Evolutionary conservation across 768 basidiomycete species (phyloP).

Genomic region (Porpolomopsis calyptriformis): DNA sequence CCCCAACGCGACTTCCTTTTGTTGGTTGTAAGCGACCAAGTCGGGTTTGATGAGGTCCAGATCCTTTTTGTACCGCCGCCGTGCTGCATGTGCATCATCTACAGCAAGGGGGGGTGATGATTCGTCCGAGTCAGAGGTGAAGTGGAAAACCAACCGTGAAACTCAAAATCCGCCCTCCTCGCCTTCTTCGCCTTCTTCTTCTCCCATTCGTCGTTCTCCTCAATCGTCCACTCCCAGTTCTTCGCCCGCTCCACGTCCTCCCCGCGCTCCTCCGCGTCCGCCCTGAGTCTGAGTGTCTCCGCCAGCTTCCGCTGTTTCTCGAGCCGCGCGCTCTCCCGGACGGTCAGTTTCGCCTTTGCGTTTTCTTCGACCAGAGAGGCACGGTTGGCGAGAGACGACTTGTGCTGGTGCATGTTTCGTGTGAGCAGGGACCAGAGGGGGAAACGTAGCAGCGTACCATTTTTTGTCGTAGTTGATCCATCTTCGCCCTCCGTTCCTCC

Average conservation of each 20-base stretch:
- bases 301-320: constrained; percentile 88
- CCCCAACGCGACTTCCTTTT: constrained; percentile 80
- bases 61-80: constrained; percentile 87
- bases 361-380: constrained; percentile 79
- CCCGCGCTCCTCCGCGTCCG: constrained; percentile 84
- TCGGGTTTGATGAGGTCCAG: constrained; percentile 83
- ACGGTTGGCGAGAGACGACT: constrained; percentile 75
- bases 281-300: constrained; percentile 73
- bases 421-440: constrained; percentile 1
- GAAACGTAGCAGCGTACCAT: constrained; percentile 42
- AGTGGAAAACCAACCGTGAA: constrained; percentile 64
- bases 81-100: constrained; percentile 89
- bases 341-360: constrained; percentile 63
- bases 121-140: constrained; percentile 1
- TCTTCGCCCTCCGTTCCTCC: constrained; percentile 67
- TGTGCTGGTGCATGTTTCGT: constrained; percentile 39
- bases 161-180: constrained; percentile 79
- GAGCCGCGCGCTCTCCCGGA: constrained; percentile 70
- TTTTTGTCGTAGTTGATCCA: constrained; percentile 64
- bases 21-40: constrained; percentile 73
- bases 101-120: not conserved
- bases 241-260: constrained; percentile 84
- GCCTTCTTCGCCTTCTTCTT: constrained; percentile 76
- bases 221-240: constrained; percentile 93
- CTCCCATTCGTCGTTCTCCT: constrained; percentile 96